A percentile compares a stretch with the other conserved stretches of the same genome.
These are phyloP conservation scores for Ogataea ramenticola DNA, from an alignment of 805 yeast species.

Conservation along the genomic window DNA sequence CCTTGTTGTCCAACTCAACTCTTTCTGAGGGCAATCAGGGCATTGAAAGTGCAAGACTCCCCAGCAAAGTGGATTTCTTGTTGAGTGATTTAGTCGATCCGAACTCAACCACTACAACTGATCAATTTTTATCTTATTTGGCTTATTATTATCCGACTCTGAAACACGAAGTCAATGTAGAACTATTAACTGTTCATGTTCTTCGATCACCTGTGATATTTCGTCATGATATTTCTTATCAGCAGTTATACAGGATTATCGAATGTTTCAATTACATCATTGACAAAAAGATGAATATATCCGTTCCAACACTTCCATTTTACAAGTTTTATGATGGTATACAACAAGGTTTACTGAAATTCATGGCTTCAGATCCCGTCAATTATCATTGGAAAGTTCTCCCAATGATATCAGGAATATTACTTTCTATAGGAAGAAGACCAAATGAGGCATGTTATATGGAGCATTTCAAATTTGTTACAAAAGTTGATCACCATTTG, in stretches of 20 bases:
- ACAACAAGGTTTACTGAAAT: slow-evolving; percentile 27
- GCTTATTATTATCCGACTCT: slow-evolving; percentile 45
- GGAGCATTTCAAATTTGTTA: slow-evolving; percentile 5
- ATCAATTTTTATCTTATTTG: slow-evolving; percentile 34
- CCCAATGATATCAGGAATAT: slow-evolving; percentile 41
- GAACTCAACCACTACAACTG: slow-evolving; percentile 11
- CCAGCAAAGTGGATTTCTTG: slow-evolving; percentile 40
- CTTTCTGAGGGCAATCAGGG: background rate
- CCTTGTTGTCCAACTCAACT: slow-evolving; percentile 4
- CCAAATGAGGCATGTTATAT: background rate
- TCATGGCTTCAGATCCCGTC: slow-evolving; percentile 11
- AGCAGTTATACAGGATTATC: slow-evolving; percentile 30
- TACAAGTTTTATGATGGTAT: slow-evolving; percentile 34
- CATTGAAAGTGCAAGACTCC: slow-evolving; percentile 4
- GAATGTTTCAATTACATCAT: slow-evolving; percentile 42
- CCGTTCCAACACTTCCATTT: slow-evolving; percentile 41
- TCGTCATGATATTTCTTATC: slow-evolving; percentile 18
- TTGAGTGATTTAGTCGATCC: slow-evolving; percentile 39
- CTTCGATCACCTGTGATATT: slow-evolving; percentile 34
- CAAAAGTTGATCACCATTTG: slow-evolving; percentile 12
- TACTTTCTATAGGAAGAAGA: slow-evolving; percentile 26
- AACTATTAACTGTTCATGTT: slow-evolving; percentile 36
- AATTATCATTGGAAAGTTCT: slow-evolving; percentile 36
- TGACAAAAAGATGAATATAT: slow-evolving; percentile 37
- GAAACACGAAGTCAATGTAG: slow-evolving; percentile 39